phyloP scores from a whole-genome alignment of 345 rosid genomes.

The Eucalyptus erythrocorys region DNA sequence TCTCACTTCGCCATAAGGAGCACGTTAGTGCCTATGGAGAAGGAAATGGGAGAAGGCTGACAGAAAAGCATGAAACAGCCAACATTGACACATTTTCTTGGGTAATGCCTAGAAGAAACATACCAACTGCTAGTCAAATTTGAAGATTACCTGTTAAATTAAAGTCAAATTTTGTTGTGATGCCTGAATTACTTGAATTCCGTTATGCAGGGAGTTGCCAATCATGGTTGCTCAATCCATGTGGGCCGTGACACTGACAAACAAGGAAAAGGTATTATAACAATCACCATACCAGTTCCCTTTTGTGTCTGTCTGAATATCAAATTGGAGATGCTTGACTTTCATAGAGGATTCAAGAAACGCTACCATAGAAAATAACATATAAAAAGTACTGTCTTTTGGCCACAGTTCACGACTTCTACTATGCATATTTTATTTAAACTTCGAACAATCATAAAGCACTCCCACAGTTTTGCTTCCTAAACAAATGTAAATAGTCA shows the following conservation, averaged over 20 bases:
- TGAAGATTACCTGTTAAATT: too few species aligned
- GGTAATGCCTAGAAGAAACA: conserved; percentile 22
- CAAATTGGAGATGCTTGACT: too few species aligned
- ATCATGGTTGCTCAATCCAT: conserved; percentile 85
- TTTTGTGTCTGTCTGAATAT: too few species aligned
- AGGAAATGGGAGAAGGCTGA: conserved; percentile 92
- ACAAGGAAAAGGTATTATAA: conserved; percentile 60
- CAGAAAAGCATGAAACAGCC: conserved; percentile 94
- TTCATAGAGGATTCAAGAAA: too few species aligned
- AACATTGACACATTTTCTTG: conserved; percentile 76
- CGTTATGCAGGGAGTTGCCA: conserved; percentile 70
- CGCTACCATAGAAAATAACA: too few species aligned
- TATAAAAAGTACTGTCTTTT: too few species aligned
- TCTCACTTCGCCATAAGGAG: conserved; percentile 69
- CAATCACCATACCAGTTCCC: neutral
- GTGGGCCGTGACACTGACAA: conserved; percentile 93
- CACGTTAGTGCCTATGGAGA: conserved; percentile 93
- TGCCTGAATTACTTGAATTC: neutral
- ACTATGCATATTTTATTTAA: too few species aligned
- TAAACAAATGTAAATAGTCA: too few species aligned
- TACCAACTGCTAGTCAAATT: too few species aligned
- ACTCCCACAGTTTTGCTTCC: too few species aligned
- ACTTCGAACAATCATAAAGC: too few species aligned
- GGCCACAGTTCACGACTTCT: too few species aligned
- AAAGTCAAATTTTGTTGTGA: neutral